A percentile compares a stretch with the other conserved stretches of the same genome.
These are phyloP conservation scores for Hirsutella rhossiliensis DNA, from an alignment of 2,329 filamentous ascomycete species.

Conservation along the genomic window DNA sequence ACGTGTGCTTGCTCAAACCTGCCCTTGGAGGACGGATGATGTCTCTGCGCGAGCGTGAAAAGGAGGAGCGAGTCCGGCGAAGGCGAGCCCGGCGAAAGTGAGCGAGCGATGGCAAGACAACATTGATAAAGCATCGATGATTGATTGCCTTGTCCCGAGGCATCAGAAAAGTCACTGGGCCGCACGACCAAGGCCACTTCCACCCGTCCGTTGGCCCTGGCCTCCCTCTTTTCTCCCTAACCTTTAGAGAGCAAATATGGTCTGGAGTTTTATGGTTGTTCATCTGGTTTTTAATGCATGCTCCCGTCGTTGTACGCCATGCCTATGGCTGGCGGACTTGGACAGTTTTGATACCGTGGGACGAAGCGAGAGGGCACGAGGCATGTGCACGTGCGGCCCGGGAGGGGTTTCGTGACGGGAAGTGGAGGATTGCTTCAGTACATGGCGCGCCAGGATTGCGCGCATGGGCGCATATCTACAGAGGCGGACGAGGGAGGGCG, in stretches of 20 bases:
- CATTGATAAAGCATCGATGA: neutral
- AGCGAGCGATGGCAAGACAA: too few relatives aligned
- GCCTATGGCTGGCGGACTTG: neutral
- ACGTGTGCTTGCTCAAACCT: too few relatives aligned
- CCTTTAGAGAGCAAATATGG: slow-evolving; percentile 29
- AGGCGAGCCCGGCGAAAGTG: too few relatives aligned
- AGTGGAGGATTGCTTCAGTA: neutral
- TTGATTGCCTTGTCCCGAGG: neutral
- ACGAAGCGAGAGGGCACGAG: neutral
- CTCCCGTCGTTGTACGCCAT: slow-evolving; percentile 12
- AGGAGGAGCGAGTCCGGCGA: too few relatives aligned
- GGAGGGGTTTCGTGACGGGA: too few relatives aligned
- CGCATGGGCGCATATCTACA: neutral
- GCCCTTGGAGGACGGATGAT: too few relatives aligned
- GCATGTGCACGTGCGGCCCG: neutral
- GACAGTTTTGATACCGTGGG: slow-evolving; percentile 2
- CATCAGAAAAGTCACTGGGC: neutral
- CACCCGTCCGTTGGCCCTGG: slow-evolving; percentile 9
- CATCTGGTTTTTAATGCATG: slow-evolving; percentile 31
- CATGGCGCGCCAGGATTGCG: neutral
- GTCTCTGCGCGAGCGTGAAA: too few relatives aligned
- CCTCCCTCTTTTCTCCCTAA: slow-evolving; percentile 8
- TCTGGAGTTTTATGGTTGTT: slow-evolving; percentile 34
- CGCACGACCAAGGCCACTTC: neutral
- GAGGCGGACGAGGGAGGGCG: neutral